phyloP scores from a whole-genome alignment of 2,329 filamentous ascomycete genomes.

The Geosmithia flava region DNA sequence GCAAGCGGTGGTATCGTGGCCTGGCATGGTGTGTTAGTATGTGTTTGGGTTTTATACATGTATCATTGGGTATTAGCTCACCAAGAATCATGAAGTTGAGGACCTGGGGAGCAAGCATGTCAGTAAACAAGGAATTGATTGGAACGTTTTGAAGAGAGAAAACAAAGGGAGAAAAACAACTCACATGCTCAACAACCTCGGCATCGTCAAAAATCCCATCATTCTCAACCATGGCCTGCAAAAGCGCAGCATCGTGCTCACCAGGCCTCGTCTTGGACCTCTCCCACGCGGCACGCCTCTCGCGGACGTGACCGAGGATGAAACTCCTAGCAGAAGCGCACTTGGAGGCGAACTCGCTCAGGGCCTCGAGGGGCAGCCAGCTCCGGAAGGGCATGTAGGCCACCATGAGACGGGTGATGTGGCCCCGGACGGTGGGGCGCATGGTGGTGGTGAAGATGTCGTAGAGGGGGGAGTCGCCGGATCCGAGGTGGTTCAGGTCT shows the following conservation, averaged over 20 bases:
- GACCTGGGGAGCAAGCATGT: slow-evolving; percentile 15
- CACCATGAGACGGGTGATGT: slow-evolving; percentile 18
- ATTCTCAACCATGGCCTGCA: slow-evolving; percentile 21
- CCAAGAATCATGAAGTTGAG: slow-evolving; percentile 31
- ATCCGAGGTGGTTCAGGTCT: slow-evolving; percentile 19
- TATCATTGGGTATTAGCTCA: background rate
- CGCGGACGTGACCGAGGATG: slow-evolving; percentile 10
- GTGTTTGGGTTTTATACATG: background rate
- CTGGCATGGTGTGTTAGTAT: slow-evolving; percentile 1
- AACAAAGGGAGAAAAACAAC: slow-evolving; percentile 1
- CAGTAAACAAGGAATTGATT: slow-evolving; percentile 8
- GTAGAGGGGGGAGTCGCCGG: slow-evolving; percentile 11
- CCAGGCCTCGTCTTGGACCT: background rate
- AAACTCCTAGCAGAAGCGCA: slow-evolving; percentile 15
- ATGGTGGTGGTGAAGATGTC: slow-evolving; percentile 10
- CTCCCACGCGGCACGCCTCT: slow-evolving; percentile 2
- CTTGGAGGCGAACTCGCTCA: slow-evolving; percentile 18
- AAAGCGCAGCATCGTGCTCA: slow-evolving; percentile 8
- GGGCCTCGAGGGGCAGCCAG: slow-evolving; percentile 20
- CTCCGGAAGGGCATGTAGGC: slow-evolving; percentile 20
- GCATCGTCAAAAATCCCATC: slow-evolving; percentile 9
- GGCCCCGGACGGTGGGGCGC: slow-evolving; percentile 10
- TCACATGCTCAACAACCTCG: slow-evolving; percentile 15
- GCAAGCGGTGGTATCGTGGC: slow-evolving; percentile 30
- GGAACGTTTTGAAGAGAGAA: too few species aligned